phyloP scores from a whole-genome alignment of 108 stramenopile genomes.

The Cyclotella sp. region DNA sequence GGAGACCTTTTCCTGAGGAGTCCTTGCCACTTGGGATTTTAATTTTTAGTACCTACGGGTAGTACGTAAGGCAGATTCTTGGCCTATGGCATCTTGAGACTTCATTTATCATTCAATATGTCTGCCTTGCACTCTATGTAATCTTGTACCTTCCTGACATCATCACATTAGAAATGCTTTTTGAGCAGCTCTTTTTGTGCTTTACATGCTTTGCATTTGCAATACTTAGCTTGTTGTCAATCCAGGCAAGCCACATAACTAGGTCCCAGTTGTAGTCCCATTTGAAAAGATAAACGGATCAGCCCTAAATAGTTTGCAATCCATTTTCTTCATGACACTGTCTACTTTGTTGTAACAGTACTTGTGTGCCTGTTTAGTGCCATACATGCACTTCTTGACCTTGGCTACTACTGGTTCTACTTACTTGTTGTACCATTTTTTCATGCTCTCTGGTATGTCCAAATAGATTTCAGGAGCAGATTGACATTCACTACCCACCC shows the following conservation, averaged over 20 bases:
- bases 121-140: conserved; percentile 5
- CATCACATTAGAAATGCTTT: conserved; percentile 2
- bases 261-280: background rate
- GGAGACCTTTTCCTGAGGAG: no score
- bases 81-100: no score
- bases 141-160: background rate
- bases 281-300: background rate
- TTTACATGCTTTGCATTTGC: conserved; percentile 24
- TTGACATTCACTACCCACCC: no score
- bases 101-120: no score
- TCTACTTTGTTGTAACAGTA: background rate
- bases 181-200: conserved; percentile 5
- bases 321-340: background rate
- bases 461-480: conserved; percentile 5
- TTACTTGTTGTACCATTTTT: background rate
- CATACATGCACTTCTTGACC: conserved; percentile 8
- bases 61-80: no score
- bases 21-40: no score
- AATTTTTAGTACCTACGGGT: no score
- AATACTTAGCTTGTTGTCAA: conserved; percentile 43
- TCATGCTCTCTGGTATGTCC: background rate
- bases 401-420: background rate
- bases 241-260: conserved; percentile 34
- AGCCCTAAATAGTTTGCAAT: background rate
- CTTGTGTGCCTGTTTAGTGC: conserved; percentile 12